Base-by-base conservation (phyloP, 805 yeast species). In the Monosporozyma unispora region DNA sequence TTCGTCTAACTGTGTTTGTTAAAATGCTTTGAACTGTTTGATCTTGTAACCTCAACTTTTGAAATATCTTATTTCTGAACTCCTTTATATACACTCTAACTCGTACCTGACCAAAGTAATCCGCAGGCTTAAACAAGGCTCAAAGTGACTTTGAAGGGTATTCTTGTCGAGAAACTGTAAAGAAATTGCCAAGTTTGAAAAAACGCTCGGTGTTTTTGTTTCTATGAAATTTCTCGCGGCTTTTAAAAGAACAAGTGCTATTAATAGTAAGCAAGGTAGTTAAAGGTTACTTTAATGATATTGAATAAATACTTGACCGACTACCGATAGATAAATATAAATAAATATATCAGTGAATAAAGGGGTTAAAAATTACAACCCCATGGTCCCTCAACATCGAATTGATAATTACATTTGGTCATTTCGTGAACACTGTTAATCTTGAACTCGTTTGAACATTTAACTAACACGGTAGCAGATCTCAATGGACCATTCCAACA, bases 401-500 rank as follows among this genome's bases (percentile, higher is more conserved):
- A 73, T 45, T 67, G 64, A 62, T 93, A 93, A 52, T 77, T 82
- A 68, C 99, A 93, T 63, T 84, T 87, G 56, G 90, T 95, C 1
- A 93, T 91, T 67, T 93, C 99, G 40, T 82, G 72, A 9, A 91
- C 95, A 3, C 79, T 64, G n/a, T 54, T 52, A 5, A 67, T 56
- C 35, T 52, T 50, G 48, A 83, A 49, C 3, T 70, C 66, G 2
- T 73, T 67, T 0, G 95, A 95, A 68, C 99, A 93, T 16, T 71
- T 70, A 48, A 90, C 61, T 21, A 71, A 70, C 1, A 87, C 82
- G 9, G 64, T 68, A 1, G 87, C 90, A 31, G 83, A 76, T 64
- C 99, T 79, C 27, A 70, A 64, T 4, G 97, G 97, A 0, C 99
- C 99, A 63, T 89, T 87, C 96, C 98, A 91, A 67, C 99, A 93